Conservation (phyloP, 2,329 filamentous ascomycete species). For the Exophiala bonariae region DNA sequence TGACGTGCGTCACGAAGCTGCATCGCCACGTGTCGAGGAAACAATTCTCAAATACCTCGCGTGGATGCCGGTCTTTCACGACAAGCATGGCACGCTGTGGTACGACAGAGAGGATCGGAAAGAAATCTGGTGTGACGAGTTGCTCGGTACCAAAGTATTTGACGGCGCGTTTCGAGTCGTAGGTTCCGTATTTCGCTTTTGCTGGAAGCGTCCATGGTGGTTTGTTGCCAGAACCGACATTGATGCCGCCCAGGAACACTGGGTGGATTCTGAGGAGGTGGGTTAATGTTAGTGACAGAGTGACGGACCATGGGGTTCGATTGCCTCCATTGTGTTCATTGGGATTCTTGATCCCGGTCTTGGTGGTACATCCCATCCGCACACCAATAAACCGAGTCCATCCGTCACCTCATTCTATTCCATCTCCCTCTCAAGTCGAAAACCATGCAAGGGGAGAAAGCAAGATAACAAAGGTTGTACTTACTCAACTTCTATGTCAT, state of each 20-base stretch:
- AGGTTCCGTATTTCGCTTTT: slow-evolving; percentile 62
- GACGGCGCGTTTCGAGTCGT: slow-evolving; percentile 51
- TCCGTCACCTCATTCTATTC: too few species aligned
- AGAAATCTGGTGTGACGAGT: slow-evolving; percentile 41
- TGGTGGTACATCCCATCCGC: too few species aligned
- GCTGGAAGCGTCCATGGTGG: slow-evolving; percentile 70
- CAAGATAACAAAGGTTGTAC: slow-evolving; percentile 29
- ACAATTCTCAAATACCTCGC: slow-evolving; percentile 51
- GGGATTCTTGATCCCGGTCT: too few species aligned
- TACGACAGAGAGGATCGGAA: slow-evolving; percentile 45
- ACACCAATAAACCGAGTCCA: too few species aligned
- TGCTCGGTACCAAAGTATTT: slow-evolving; percentile 50
- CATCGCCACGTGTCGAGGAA: slow-evolving; percentile 58
- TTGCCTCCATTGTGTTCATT: too few species aligned
- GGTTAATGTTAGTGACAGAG: not conserved
- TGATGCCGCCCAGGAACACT: slow-evolving; percentile 70
- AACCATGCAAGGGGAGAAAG: too few species aligned
- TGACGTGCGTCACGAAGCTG: slow-evolving; percentile 63
- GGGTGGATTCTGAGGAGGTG: slow-evolving; percentile 61
- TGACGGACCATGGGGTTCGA: too few species aligned
- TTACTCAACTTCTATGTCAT: slow-evolving; percentile 67
- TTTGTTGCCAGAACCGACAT: slow-evolving; percentile 64
- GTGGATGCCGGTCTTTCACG: slow-evolving; percentile 61
- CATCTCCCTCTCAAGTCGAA: too few species aligned
- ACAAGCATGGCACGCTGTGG: slow-evolving; percentile 67